These are phyloP conservation scores for Plasmodium vinckei DNA, from an alignment of 169 alveolate species.

Conservation along the genomic window DNA sequence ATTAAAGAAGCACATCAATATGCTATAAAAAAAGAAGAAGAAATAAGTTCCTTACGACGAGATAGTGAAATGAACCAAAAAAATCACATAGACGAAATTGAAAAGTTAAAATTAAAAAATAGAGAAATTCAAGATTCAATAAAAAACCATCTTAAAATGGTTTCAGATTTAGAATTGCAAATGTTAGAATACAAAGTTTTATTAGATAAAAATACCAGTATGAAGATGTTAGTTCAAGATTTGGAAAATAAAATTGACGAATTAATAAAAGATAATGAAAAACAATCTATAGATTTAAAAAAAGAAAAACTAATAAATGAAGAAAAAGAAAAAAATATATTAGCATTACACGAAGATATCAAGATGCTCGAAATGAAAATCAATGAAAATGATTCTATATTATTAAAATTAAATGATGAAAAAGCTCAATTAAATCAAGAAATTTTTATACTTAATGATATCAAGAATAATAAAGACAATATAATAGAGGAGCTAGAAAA, in stretches of 20 bases:
- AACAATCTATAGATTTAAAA: slow-evolving; percentile 56
- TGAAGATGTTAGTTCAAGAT: slow-evolving; percentile 74
- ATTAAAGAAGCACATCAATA: slow-evolving; percentile 76
- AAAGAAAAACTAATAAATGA: slow-evolving; percentile 55
- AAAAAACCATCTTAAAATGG: slow-evolving; percentile 45
- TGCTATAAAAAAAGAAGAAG: slow-evolving; percentile 67
- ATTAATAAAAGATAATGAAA: slow-evolving; percentile 75
- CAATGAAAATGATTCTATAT: slow-evolving; percentile 21
- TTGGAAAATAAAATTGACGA: slow-evolving; percentile 74
- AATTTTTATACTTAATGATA: slow-evolving; percentile 40
- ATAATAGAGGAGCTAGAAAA: slow-evolving; percentile 70
- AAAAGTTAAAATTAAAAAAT: slow-evolving; percentile 41
- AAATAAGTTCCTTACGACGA: slow-evolving; percentile 27
- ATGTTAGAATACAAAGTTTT: slow-evolving; percentile 75
- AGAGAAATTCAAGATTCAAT: slow-evolving; percentile 62
- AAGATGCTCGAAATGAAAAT: slow-evolving; percentile 33
- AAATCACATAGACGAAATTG: slow-evolving; percentile 74
- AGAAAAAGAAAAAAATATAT: slow-evolving; percentile 57
- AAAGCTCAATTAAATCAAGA: slow-evolving; percentile 67
- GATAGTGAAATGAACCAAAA: slow-evolving; percentile 41
- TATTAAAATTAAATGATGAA: slow-evolving; percentile 63
- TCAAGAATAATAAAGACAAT: slow-evolving; percentile 49
- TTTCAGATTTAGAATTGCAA: slow-evolving; percentile 58
- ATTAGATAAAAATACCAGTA: slow-evolving; percentile 75
- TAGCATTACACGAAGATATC: slow-evolving; percentile 38